phyloP scores from a whole-genome alignment of 2,329 filamentous ascomycete species.

The Pestalotiopsis sp. region DNA sequence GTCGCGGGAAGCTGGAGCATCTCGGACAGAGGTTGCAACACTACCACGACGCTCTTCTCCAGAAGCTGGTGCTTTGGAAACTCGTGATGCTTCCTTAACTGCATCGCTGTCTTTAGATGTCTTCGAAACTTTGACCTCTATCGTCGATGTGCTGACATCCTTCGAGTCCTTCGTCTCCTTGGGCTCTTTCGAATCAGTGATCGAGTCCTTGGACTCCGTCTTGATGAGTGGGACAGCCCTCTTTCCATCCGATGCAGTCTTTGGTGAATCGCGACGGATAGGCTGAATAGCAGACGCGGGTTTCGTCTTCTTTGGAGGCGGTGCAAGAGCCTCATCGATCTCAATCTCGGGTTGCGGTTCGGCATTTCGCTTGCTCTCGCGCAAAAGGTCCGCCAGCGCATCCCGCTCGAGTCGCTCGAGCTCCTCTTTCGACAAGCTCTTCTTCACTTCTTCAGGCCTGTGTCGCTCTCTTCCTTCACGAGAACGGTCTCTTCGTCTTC shows the following conservation, averaged over 20 bases:
- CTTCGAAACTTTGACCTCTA: constrained; percentile 22
- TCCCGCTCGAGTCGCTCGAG: constrained; percentile 59
- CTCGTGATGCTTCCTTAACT: constrained; percentile 19
- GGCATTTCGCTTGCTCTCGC: constrained; percentile 56
- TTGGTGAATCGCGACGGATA: constrained; percentile 49
- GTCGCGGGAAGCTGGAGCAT: constrained; percentile 22
- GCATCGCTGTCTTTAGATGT: constrained; percentile 21
- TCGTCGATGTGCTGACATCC: constrained; percentile 18
- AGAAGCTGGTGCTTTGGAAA: constrained; percentile 16
- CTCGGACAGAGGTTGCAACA: constrained; percentile 24
- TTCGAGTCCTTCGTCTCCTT: constrained; percentile 24
- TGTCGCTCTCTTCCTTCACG: constrained; percentile 37
- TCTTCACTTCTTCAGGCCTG: constrained; percentile 48
- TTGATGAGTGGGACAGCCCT: constrained; percentile 35
- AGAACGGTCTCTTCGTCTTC: constrained; percentile 33
- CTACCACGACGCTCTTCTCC: constrained; percentile 28
- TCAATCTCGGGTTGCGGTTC: constrained; percentile 56
- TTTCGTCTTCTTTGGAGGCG: constrained; percentile 52
- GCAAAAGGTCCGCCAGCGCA: constrained; percentile 58
- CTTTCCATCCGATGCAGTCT: constrained; percentile 39
- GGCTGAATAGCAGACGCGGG: constrained; percentile 63
- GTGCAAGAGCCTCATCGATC: constrained; percentile 56
- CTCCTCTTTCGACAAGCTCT: constrained; percentile 60
- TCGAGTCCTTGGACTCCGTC: constrained; percentile 32
- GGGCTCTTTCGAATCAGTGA: constrained; percentile 18